A percentile compares a stretch with the other conserved stretches of the same genome.
These are phyloP conservation scores for Nyctanthes arbortristis DNA, from an alignment of 257 asterid species.

Conservation along the genomic window DNA sequence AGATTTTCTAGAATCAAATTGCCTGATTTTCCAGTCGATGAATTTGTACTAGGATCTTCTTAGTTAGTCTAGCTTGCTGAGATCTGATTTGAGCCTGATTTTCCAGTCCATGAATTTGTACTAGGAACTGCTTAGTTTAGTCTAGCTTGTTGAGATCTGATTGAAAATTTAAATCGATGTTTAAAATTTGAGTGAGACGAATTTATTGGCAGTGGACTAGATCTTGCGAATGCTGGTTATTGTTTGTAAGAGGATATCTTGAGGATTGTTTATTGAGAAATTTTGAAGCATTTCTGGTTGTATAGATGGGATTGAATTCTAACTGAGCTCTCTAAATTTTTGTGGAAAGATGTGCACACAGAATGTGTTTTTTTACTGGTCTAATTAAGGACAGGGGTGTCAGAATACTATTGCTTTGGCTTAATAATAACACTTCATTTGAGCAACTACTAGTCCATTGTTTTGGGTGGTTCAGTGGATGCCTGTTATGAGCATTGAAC, in stretches of 20 bases:
- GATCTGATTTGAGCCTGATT: constrained; percentile 28
- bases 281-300: neutral
- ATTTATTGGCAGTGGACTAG: neutral
- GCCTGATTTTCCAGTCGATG: neutral
- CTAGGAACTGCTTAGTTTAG: constrained; percentile 5
- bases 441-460: neutral
- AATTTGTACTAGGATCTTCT: neutral
- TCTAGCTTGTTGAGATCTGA: constrained; percentile 27
- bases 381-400: neutral
- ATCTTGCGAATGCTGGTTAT: neutral
- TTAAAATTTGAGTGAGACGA: neutral
- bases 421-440: neutral
- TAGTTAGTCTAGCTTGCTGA: constrained; percentile 10
- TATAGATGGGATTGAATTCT: neutral
- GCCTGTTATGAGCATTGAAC: neutral
- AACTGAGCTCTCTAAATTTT: neutral
- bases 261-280: neutral
- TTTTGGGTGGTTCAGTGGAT: neutral
- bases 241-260: neutral
- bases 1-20: neutral
- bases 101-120: neutral
- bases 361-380: neutral
- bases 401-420: neutral
- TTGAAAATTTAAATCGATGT: constrained; percentile 19
- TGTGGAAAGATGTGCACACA: neutral